phyloP scores from a whole-genome alignment of 148 eudicot species.

The Polygonum aviculare region DNA sequence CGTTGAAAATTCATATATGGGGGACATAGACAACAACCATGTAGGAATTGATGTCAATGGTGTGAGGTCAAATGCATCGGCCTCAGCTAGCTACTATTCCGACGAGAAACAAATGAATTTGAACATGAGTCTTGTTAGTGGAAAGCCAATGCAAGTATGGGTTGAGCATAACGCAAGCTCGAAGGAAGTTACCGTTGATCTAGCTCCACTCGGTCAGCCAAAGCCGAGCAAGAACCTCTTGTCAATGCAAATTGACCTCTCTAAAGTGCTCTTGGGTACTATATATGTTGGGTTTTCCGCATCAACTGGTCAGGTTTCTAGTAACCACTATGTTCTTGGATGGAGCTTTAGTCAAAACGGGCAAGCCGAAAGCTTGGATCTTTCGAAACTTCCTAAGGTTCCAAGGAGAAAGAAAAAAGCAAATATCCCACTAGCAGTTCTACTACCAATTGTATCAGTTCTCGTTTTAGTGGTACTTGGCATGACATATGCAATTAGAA shows the following conservation, averaged over 20 bases:
- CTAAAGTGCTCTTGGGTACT: conserved; percentile 16
- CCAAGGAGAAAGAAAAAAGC: conserved; percentile 14
- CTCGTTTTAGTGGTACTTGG: conserved; percentile 21
- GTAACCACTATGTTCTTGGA: conserved; percentile 30
- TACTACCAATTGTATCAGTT: background rate
- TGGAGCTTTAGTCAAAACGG: conserved; percentile 34
- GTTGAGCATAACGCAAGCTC: conserved; percentile 27
- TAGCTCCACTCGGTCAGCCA: conserved; percentile 25
- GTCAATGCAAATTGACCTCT: conserved; percentile 20
- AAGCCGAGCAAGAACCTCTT: conserved; percentile 33
- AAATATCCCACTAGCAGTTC: conserved; percentile 4
- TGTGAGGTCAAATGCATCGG: background rate
- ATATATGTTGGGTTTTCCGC: conserved; percentile 38
- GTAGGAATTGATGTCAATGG: conserved; percentile 22
- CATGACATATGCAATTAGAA: background rate
- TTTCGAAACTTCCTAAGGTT: conserved; percentile 33
- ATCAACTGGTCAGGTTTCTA: conserved; percentile 27
- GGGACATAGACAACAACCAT: conserved; percentile 18
- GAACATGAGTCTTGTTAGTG: conserved; percentile 21
- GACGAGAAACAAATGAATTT: background rate
- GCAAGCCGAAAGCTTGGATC: conserved; percentile 18
- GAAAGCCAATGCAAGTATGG: conserved; percentile 40
- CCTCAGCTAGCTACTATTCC: conserved; percentile 10
- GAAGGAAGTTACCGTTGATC: conserved; percentile 24
- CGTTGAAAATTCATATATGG: background rate